Percentiles rank a stretch among this genome's conserved stretches.
Conservation (phyloP, 2,329 filamentous ascomycete genomes). For the Dryadomyces quercivorus region DNA sequence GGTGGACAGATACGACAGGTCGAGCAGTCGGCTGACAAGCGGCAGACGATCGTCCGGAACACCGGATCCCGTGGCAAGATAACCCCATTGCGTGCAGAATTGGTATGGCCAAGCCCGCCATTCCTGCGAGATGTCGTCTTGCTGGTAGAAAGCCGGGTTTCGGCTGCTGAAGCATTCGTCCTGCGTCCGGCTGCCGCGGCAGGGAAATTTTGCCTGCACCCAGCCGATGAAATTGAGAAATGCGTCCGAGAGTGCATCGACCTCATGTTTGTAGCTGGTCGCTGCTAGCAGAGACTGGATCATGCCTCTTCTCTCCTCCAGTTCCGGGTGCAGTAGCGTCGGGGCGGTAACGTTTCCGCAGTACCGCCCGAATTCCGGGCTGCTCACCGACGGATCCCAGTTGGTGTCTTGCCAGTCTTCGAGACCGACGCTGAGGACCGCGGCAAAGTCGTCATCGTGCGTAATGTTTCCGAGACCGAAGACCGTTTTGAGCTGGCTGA, state of each 20-base stretch:
- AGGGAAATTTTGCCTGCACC: constrained; percentile 18
- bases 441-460: constrained; percentile 35
- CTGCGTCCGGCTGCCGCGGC: constrained; percentile 16
- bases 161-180: constrained; percentile 26
- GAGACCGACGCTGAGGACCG: constrained; percentile 27
- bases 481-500: constrained; percentile 23
- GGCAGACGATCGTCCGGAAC: constrained; percentile 53
- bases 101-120: constrained; percentile 41
- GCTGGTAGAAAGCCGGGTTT: constrained; percentile 21
- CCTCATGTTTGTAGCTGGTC: constrained; percentile 26
- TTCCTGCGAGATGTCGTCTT: constrained; percentile 24
- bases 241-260: constrained; percentile 25
- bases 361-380: constrained; percentile 30
- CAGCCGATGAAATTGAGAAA: constrained; percentile 43
- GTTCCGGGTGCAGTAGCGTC: constrained; percentile 27
- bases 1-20: constrained; percentile 47
- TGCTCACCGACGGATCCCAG: constrained; percentile 38
- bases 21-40: constrained; percentile 58
- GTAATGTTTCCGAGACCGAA: constrained; percentile 36
- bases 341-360: constrained; percentile 33
- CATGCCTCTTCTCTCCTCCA: constrained; percentile 20
- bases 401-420: constrained; percentile 33
- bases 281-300: constrained; percentile 27
- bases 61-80: constrained; percentile 59
- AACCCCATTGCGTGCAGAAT: constrained; percentile 59